phyloP scores from a whole-genome alignment of 139 green algal genomes.

The Closterium sp. region DNA sequence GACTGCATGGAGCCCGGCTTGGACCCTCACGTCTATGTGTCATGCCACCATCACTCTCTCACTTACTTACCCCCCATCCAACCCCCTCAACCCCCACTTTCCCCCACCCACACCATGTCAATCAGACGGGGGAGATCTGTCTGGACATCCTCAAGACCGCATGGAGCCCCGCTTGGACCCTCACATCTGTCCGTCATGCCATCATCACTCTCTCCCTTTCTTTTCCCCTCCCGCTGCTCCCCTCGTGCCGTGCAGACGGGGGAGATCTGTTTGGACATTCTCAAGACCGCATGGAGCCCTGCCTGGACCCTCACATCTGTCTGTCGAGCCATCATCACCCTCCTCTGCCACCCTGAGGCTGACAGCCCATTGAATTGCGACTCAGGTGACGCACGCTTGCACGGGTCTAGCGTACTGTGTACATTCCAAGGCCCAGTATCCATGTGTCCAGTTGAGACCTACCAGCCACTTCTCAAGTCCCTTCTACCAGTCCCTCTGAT shows the following conservation, averaged over 20 bases:
- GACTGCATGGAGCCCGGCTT: slow-evolving; percentile 88
- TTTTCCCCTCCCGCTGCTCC: too few relatives aligned
- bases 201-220: not conserved
- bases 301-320: slow-evolving; percentile 91
- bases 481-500: too few relatives aligned
- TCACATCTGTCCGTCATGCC: slow-evolving; percentile 48
- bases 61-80: too few relatives aligned
- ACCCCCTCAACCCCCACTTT: too few relatives aligned
- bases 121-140: slow-evolving; percentile 92
- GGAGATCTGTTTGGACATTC: slow-evolving; percentile 95
- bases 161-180: slow-evolving; percentile 93
- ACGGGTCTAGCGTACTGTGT: too few relatives aligned
- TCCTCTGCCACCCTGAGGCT: slow-evolving; percentile 79
- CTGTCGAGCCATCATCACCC: slow-evolving; percentile 84
- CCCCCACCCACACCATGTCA: slow-evolving; percentile 51
- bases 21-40: slow-evolving; percentile 71
- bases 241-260: slow-evolving; percentile 69
- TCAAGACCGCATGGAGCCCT: slow-evolving; percentile 91
- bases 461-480: too few relatives aligned
- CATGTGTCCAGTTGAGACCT: too few relatives aligned
- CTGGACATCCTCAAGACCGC: slow-evolving; percentile 93
- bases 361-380: slow-evolving; percentile 94
- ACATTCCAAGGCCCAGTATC: too few relatives aligned
- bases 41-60: too few relatives aligned
- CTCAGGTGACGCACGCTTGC: too few relatives aligned